These are phyloP conservation scores for Puccinia horiana DNA, from an alignment of 1,284 basidiomycete species.

Conservation along the genomic window DNA sequence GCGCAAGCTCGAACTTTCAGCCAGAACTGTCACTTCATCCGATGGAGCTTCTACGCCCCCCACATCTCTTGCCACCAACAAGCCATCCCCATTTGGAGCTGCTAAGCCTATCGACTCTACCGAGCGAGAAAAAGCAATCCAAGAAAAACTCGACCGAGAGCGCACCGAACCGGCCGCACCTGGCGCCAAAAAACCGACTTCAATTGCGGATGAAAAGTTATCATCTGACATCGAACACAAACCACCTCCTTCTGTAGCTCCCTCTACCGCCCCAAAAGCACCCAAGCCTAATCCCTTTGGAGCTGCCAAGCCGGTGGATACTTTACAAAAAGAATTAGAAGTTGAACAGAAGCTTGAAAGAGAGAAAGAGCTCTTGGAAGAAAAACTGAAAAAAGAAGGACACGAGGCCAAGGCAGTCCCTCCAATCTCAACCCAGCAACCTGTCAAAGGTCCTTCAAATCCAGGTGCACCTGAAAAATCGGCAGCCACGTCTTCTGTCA, in stretches of 20 bases:
- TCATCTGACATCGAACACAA: background rate
- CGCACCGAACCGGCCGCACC: conserved; percentile 16
- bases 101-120: conserved; percentile 37
- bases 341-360: conserved; percentile 40
- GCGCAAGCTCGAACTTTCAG: conserved; percentile 43
- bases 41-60: conserved; percentile 30
- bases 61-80: conserved; percentile 1
- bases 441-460: background rate
- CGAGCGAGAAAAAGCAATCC: conserved; percentile 43
- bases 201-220: background rate
- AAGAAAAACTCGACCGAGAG: conserved; percentile 38
- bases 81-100: conserved; percentile 39
- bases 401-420: conserved; percentile 15
- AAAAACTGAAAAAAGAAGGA: conserved; percentile 39
- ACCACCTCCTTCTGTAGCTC: background rate
- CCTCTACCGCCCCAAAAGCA: conserved; percentile 13
- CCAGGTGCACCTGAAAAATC: background rate
- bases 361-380: conserved; percentile 30
- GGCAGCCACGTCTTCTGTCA: background rate
- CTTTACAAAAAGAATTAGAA: conserved; percentile 42
- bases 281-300: conserved; percentile 42
- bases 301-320: conserved; percentile 43
- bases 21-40: conserved; percentile 33
- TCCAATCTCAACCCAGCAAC: background rate
- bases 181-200: conserved; percentile 1